Evolutionary conservation across 2,329 filamentous ascomycete genomes (phyloP), one percentile per base, ranked within the genome.

Genomic region (Colletotrichum spaethianum): DNA sequence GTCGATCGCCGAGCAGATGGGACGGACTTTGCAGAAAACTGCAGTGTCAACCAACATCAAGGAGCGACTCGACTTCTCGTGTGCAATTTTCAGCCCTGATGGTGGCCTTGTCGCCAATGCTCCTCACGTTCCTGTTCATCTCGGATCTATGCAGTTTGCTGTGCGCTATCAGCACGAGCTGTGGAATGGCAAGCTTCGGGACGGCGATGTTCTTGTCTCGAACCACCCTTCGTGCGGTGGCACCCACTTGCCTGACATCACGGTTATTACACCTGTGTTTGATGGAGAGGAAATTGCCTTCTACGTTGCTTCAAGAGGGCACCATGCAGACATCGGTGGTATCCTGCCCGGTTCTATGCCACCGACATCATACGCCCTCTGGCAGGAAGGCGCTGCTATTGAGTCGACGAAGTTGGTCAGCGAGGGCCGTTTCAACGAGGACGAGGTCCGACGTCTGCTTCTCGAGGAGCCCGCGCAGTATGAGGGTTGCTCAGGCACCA

Each of bases 331-430:
- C 3, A 83, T 96, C 74, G 94, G 94, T 14, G 94, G 94, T 9
- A 95, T 95, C 55, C 86, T 94, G 0, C 93, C 94, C 0, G 94
- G 94, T 1, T 94, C 91, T 1, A 96, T 96, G 94, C 94, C 94
- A 2, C 92, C 93, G 1, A 89, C 93, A 72, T 94, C 91, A 0
- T 88, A 89, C 26, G 88, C 90, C 74, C 85, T 92, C 5, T 91
- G 83, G 78, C 88, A 93, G 76, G 91, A 93, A 80, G 91, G 91
- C 2, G 90, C 90, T 1, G 85, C 89, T 0, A 91, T 93, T 74
- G 88, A 89, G 76, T 89, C 87, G 6, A 89, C 91, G 76, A 90
- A 96, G 82, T 85, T 97, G 0, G 93, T 96, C 2, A 92, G 90
- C 11, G 90, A 93, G 75, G 94, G 94, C 11, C 86, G 90, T 28